phyloP scores from a whole-genome alignment of 2,329 filamentous ascomycete genomes.

The Hortaea werneckii region DNA sequence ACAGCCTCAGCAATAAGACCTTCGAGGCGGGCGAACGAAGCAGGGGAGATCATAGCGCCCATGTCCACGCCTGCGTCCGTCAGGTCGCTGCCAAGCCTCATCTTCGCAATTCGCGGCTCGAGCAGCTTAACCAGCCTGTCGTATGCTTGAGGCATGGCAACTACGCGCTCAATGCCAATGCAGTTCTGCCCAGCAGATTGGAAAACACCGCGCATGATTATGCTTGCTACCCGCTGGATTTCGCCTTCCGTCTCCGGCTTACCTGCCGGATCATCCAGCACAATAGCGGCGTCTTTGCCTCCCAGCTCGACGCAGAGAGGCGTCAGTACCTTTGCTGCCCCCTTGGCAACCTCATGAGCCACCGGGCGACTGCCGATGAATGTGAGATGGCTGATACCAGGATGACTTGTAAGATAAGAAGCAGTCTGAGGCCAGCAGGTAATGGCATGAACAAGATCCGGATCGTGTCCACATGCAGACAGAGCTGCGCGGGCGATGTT shows the following conservation, averaged over 20 bases:
- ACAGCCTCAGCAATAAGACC: slow-evolving; percentile 68
- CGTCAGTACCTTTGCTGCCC: slow-evolving; percentile 75
- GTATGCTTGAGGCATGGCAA: slow-evolving; percentile 70
- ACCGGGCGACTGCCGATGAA: slow-evolving; percentile 89
- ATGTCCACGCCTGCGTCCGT: slow-evolving; percentile 55
- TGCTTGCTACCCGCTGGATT: slow-evolving; percentile 63
- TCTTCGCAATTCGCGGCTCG: slow-evolving; percentile 58
- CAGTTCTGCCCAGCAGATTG: slow-evolving; percentile 96
- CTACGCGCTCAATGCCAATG: slow-evolving; percentile 89
- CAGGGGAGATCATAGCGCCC: slow-evolving; percentile 78
- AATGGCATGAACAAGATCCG: slow-evolving; percentile 71
- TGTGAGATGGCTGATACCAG: slow-evolving; percentile 75
- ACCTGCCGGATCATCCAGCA: slow-evolving; percentile 64
- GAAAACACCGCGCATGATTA: slow-evolving; percentile 85
- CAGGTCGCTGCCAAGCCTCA: slow-evolving; percentile 66
- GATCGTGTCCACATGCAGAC: slow-evolving; percentile 69
- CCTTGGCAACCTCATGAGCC: slow-evolving; percentile 77
- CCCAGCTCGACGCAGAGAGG: slow-evolving; percentile 86
- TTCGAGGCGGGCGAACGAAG: slow-evolving; percentile 67
- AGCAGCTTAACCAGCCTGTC: slow-evolving; percentile 60
- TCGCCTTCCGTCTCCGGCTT: slow-evolving; percentile 26
- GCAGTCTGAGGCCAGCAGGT: slow-evolving; percentile 83
- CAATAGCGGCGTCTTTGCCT: slow-evolving; percentile 84
- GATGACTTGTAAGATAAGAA: slow-evolving; percentile 72
- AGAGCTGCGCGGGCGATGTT: slow-evolving; percentile 71